Conservation (phyloP, 306 rosid species). For the Mimosa bimucronata region DNA sequence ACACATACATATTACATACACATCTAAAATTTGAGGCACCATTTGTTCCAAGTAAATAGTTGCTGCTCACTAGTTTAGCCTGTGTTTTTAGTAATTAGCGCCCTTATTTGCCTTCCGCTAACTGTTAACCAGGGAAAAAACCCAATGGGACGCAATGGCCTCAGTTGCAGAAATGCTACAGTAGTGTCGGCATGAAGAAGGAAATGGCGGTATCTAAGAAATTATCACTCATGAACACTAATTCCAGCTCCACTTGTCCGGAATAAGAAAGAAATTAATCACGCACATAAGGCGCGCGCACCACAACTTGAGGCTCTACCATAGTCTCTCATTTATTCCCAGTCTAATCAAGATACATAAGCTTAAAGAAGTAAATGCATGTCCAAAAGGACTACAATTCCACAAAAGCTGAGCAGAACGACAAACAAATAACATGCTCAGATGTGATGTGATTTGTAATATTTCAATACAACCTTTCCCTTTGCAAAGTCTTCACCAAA, state of each 20-base stretch:
- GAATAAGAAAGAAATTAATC: not conserved
- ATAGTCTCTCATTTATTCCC: constrained; percentile 23
- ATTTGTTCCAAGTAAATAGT: not conserved
- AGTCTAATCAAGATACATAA: constrained; percentile 16
- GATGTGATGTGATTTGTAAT: constrained; percentile 37
- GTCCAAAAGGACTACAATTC: constrained; percentile 20
- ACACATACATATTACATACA: too few relatives aligned
- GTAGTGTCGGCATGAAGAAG: not conserved
- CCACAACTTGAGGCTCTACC: constrained; percentile 26
- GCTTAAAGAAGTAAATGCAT: constrained; percentile 20
- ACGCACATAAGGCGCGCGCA: not conserved
- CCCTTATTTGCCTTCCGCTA: not conserved
- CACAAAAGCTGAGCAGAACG: constrained; percentile 34
- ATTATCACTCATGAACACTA: not conserved
- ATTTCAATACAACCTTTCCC: constrained; percentile 47
- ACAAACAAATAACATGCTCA: constrained; percentile 29
- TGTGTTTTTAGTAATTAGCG: not conserved
- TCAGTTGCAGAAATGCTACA: not conserved
- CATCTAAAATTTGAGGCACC: not conserved
- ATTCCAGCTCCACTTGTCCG: not conserved
- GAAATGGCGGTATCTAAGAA: not conserved
- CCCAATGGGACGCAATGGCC: not conserved
- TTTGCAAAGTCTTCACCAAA: constrained; percentile 47
- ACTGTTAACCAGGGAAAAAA: not conserved
- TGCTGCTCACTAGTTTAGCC: not conserved